These are phyloP conservation scores for Geotrichum histeridarum DNA, from an alignment of 1,139 yeast genomes.

Conservation along the genomic window DNA sequence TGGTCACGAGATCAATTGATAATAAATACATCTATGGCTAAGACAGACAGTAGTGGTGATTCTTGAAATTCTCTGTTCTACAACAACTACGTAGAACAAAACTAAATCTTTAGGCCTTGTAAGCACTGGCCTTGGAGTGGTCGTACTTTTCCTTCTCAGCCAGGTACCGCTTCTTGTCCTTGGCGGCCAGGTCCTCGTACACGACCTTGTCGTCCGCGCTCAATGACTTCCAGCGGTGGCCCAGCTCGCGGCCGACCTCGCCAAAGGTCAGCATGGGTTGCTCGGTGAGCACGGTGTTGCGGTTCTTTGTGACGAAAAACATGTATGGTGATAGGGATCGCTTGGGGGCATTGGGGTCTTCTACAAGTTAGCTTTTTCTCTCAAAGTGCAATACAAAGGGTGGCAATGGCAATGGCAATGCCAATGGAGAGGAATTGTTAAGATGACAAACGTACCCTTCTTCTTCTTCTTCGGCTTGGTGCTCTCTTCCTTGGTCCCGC, in stretches of 20 bases:
- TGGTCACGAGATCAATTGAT: neutral
- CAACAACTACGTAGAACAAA: no score
- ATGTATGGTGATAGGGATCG: constrained; percentile 95
- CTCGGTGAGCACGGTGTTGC: constrained; percentile 89
- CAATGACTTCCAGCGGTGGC: constrained; percentile 94
- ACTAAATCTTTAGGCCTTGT: constrained; percentile 11
- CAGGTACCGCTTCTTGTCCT: constrained; percentile 96
- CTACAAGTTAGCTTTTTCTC: neutral
- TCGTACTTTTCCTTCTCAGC: constrained; percentile 64
- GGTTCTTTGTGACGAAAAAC: constrained; percentile 96
- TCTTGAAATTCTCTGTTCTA: no score
- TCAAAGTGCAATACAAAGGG: neutral
- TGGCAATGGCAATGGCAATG: no score
- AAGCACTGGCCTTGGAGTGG: constrained; percentile 48
- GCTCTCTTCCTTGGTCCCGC: constrained; percentile 20
- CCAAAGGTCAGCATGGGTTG: constrained; percentile 93
- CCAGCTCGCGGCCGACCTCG: constrained; percentile 50
- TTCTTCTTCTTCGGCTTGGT: constrained; percentile 28
- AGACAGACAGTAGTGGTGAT: no score
- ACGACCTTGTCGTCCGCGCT: constrained; percentile 75
- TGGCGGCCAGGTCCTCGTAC: constrained; percentile 86
- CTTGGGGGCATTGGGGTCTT: constrained; percentile 98
- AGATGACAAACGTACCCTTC: constrained; percentile 11
- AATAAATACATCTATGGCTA: no score
- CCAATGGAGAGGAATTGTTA: neutral